phyloP scores from a whole-genome alignment of 495 filamentous ascomycete genomes.

The Venustampulla echinocandica region DNA sequence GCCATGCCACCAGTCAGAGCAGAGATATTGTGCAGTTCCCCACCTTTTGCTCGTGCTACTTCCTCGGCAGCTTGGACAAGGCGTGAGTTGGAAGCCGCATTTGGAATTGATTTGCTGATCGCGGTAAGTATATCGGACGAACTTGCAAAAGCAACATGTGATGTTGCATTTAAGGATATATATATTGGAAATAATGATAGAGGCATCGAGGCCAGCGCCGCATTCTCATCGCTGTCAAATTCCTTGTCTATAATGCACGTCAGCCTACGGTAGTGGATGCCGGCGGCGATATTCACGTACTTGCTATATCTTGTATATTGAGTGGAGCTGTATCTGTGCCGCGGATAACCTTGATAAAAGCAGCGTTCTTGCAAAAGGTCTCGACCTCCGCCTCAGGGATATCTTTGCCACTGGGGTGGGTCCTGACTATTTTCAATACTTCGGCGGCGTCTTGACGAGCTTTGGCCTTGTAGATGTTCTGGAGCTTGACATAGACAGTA shows the following conservation, averaged over 20 bases:
- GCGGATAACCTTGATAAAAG: slow-evolving; percentile 76
- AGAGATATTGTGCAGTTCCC: slow-evolving; percentile 92
- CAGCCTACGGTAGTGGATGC: slow-evolving; percentile 7
- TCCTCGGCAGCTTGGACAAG: slow-evolving; percentile 51
- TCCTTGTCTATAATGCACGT: slow-evolving; percentile 12
- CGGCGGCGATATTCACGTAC: no score
- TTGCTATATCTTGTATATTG: slow-evolving; percentile 13
- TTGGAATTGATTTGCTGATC: slow-evolving; percentile 33
- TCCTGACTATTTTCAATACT: slow-evolving; percentile 61
- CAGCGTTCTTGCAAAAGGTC: slow-evolving; percentile 90
- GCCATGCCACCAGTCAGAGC: slow-evolving; percentile 84
- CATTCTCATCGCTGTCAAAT: slow-evolving; percentile 27
- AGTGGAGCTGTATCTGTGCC: slow-evolving; percentile 32
- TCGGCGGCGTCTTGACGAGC: slow-evolving; percentile 72
- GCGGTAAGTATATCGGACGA: slow-evolving; percentile 36
- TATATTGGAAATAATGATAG: slow-evolving; percentile 68
- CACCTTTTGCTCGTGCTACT: slow-evolving; percentile 67
- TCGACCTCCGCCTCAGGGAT: slow-evolving; percentile 75
- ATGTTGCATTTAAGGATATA: slow-evolving; percentile 60
- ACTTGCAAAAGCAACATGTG: slow-evolving; percentile 32
- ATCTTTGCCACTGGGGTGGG: slow-evolving; percentile 40
- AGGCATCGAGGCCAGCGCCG: slow-evolving; percentile 30
- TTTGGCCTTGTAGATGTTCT: slow-evolving; percentile 90
- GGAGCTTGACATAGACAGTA: slow-evolving; percentile 80
- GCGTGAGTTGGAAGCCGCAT: slow-evolving; percentile 33